These are phyloP conservation scores for Pestalotiopsis sp. DNA, from an alignment of 2,329 filamentous ascomycete species.

Conservation along the genomic window DNA sequence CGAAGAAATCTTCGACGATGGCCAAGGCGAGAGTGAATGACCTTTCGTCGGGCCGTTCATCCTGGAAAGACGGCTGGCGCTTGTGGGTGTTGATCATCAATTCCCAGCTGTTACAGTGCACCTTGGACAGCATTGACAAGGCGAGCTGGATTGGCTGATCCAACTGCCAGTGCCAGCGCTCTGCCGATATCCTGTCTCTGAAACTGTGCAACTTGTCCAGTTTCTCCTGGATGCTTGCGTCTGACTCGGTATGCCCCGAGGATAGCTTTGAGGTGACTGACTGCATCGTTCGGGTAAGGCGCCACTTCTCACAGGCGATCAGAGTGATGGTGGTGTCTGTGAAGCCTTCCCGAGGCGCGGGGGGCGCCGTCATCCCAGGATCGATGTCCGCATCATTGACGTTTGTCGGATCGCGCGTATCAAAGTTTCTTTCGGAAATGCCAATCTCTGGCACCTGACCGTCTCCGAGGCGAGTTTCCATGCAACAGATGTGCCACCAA, in stretches of 20 bases:
- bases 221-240: not conserved
- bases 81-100: not conserved
- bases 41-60: not conserved
- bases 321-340: conserved; percentile 45
- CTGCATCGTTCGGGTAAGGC: not conserved
- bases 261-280: not conserved
- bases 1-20: not conserved
- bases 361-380: conserved; percentile 33
- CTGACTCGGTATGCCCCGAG: not conserved
- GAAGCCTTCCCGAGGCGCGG: conserved; percentile 39
- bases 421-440: conserved; percentile 58
- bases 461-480: conserved; percentile 63
- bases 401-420: conserved; percentile 55
- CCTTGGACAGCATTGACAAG: not conserved
- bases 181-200: not conserved
- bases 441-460: conserved; percentile 65
- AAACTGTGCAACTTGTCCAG: not conserved
- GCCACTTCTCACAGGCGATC: not conserved
- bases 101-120: not conserved
- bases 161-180: not conserved
- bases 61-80: not conserved
- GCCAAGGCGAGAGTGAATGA: not conserved
- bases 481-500: conserved; percentile 62
- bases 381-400: conserved; percentile 50
- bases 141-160: not conserved